A percentile compares a stretch with the other conserved stretches of the same genome.
Evolutionary conservation across 2,329 filamentous ascomycete genomes (phyloP).

Genomic region (Alternaria brassicicola): DNA sequence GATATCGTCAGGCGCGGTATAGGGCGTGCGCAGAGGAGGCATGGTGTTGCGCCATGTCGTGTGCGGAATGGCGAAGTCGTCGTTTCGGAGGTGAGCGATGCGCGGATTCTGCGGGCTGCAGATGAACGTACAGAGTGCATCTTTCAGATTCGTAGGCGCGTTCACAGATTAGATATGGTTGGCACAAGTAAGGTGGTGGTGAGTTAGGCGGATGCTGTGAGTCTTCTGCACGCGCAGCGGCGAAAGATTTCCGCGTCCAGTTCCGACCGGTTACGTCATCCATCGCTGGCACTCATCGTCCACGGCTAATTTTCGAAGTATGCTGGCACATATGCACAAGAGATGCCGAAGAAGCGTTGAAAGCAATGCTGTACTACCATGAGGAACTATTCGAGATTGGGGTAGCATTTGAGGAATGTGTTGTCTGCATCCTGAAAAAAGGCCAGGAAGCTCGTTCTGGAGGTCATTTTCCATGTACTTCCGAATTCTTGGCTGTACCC

Average conservation of each 20-base stretch:
- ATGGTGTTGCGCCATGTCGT: constrained; percentile 28
- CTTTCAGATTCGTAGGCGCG: not conserved
- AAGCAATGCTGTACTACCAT: not conserved
- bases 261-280: constrained; percentile 25
- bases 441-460: not conserved
- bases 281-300: not conserved
- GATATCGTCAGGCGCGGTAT: constrained; percentile 12
- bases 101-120: constrained; percentile 34
- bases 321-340: not conserved
- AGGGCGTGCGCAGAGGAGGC: constrained; percentile 32
- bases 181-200: not conserved
- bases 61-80: constrained; percentile 20
- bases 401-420: not conserved
- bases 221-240: constrained; percentile 10
- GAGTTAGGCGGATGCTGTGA: not conserved
- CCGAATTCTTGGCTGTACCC: not conserved
- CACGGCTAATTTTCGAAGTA: not conserved
- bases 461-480: not conserved
- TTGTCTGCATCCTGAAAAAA: not conserved
- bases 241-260: constrained; percentile 17
- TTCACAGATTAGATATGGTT: not conserved
- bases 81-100: constrained; percentile 23
- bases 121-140: constrained; percentile 33
- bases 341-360: not conserved
- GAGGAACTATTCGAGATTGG: not conserved